Evolutionary conservation across 163 green algal genomes (phyloP).

Genomic region (Volvox carteri): DNA sequence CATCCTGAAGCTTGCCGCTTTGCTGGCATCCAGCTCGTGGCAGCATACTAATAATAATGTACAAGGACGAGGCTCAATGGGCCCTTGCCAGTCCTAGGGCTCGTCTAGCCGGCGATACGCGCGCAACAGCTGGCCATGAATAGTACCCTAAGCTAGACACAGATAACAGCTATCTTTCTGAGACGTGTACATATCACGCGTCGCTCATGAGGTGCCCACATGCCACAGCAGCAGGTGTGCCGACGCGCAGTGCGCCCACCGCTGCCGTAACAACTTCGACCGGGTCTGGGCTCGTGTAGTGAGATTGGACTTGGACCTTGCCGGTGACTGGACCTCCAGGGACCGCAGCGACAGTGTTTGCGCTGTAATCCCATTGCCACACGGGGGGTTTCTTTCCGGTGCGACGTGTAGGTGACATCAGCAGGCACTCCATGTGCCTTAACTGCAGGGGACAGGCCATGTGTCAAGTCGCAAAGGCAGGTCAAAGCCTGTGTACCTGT

Average conservation of each 20-base stretch:
- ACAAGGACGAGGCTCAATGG: too few relatives aligned
- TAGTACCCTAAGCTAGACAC: too few relatives aligned
- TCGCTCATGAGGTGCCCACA: background rate
- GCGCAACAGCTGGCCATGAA: too few relatives aligned
- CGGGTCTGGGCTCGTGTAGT: background rate
- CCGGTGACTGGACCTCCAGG: background rate
- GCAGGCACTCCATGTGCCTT: conserved; percentile 19
- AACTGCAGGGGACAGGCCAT: background rate
- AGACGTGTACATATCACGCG: too few relatives aligned
- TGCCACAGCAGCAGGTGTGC: conserved; percentile 2
- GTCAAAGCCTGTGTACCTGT: background rate
- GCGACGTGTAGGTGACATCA: conserved; percentile 47
- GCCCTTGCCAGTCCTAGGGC: too few relatives aligned
- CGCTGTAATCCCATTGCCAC: conserved; percentile 36
- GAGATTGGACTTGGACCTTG: background rate
- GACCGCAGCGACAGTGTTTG: background rate
- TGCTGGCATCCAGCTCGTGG: too few relatives aligned
- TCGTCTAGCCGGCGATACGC: too few relatives aligned
- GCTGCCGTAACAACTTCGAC: background rate
- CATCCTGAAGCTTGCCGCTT: too few relatives aligned
- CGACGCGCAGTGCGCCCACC: background rate
- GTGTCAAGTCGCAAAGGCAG: background rate
- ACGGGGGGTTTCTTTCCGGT: conserved; percentile 9
- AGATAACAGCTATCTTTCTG: too few relatives aligned
- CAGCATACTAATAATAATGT: too few relatives aligned